Conservation (phyloP, 257 asterid species). For the Datura wrightii region DNA sequence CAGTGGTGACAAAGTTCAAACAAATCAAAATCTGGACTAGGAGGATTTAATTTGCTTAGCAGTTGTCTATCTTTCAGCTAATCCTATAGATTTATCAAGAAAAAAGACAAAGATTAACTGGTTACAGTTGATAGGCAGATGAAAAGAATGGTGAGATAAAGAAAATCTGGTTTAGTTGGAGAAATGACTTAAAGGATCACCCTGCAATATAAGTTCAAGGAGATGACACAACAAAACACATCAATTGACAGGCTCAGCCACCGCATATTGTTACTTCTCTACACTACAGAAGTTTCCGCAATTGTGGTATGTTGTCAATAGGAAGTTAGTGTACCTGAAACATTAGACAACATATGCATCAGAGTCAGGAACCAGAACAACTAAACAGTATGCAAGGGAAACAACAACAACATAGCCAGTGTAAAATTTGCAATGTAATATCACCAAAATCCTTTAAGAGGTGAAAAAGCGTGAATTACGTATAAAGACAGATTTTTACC, state of each 20-base stretch:
- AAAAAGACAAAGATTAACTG: conserved; percentile 57
- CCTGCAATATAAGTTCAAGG: conserved; percentile 76
- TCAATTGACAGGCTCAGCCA: conserved; percentile 70
- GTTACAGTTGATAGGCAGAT: conserved; percentile 57
- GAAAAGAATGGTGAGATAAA: conserved; percentile 27
- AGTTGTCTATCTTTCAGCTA: conserved; percentile 32
- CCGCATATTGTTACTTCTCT: conserved; percentile 49
- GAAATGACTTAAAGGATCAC: conserved; percentile 66
- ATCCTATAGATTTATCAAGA: conserved; percentile 59
- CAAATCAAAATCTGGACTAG: conserved; percentile 19
- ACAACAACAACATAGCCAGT: no score
- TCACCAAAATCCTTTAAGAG: not conserved
- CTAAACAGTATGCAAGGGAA: not conserved
- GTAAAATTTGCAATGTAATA: not conserved
- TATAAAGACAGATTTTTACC: not conserved
- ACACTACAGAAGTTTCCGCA: not conserved
- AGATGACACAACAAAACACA: conserved; percentile 56
- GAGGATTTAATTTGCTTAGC: conserved; percentile 26
- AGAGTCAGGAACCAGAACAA: conserved; percentile 19
- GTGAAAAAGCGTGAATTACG: not conserved
- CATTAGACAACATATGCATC: not conserved
- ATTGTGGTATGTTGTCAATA: not conserved
- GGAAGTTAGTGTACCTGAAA: conserved; percentile 14
- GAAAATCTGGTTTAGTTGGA: conserved; percentile 30
- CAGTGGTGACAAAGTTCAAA: not conserved